phyloP scores from a whole-genome alignment of 345 rosid genomes.

The Trapa incisa region DNA sequence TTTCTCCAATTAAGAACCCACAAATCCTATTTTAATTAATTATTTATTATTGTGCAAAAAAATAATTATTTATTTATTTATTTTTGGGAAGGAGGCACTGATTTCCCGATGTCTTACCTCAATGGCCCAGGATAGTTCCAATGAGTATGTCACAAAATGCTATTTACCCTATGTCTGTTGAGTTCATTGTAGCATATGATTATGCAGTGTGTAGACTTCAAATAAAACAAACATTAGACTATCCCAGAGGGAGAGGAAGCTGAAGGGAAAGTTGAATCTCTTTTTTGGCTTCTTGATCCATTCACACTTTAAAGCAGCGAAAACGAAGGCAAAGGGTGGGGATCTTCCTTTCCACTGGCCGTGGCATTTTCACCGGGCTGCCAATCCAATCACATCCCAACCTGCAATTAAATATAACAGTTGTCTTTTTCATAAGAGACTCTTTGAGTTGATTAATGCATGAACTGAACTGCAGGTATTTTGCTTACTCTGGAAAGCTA shows the following conservation, averaged over 20 bases:
- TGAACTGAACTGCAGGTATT: background rate
- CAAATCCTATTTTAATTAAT: no score
- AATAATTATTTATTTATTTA: no score
- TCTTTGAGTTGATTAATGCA: background rate
- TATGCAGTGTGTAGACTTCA: no score
- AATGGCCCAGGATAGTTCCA: no score
- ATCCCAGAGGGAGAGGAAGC: no score
- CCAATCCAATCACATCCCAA: conserved; percentile 56
- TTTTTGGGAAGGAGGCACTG: no score
- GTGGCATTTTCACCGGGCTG: conserved; percentile 70
- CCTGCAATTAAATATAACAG: conserved; percentile 24
- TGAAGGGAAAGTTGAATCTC: background rate
- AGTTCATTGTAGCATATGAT: no score
- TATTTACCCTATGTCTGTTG: background rate
- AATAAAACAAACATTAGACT: background rate
- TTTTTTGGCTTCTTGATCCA: background rate
- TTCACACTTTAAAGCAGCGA: conserved; percentile 49
- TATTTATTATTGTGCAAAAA: no score
- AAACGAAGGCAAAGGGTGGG: conserved; percentile 29
- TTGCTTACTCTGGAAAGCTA: conserved; percentile 60
- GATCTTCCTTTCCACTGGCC: conserved; percentile 39
- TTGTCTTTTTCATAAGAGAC: background rate
- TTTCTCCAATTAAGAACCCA: no score
- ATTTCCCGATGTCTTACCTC: no score
- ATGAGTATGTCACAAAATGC: background rate